A percentile compares a stretch with the other conserved stretches of the same genome.
Evolutionary conservation across 2,329 filamentous ascomycete species (phyloP).

Genomic region (Colletotrichum nymphaeae): DNA sequence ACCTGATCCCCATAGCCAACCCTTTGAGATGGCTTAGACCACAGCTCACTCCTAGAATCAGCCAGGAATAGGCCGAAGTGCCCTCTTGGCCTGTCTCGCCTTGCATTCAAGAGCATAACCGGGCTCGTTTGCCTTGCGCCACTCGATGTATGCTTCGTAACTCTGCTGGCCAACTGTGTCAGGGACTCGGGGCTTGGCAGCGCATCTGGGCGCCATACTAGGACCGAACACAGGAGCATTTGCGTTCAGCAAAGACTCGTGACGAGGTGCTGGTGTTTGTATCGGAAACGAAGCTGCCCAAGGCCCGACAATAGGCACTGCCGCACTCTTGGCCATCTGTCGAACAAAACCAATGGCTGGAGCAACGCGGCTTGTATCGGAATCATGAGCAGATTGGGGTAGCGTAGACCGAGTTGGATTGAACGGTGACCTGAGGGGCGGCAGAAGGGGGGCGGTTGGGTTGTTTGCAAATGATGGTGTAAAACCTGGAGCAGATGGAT

Average conservation of each 20-base stretch:
- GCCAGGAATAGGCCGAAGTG: neutral
- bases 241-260: neutral
- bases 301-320: neutral
- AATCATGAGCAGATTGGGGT: neutral
- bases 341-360: conserved; percentile 43
- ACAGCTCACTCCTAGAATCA: no score
- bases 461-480: neutral
- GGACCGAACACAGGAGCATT: neutral
- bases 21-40: neutral
- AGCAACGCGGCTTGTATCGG: neutral
- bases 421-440: neutral
- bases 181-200: conserved; percentile 54
- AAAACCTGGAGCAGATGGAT: neutral
- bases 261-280: neutral
- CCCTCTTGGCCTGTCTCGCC: conserved; percentile 40
- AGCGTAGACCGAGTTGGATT: neutral
- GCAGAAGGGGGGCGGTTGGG: neutral
- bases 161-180: conserved; percentile 55
- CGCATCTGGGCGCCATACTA: conserved; percentile 38
- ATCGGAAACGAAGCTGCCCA: neutral
- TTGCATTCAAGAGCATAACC: conserved; percentile 60
- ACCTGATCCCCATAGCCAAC: neutral
- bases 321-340: conserved; percentile 3
- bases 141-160: conserved; percentile 62
- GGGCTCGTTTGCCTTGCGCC: conserved; percentile 59